Base-by-base conservation (phyloP, 208 protist genomes). In the Acanthamoeba castellanii region DNA sequence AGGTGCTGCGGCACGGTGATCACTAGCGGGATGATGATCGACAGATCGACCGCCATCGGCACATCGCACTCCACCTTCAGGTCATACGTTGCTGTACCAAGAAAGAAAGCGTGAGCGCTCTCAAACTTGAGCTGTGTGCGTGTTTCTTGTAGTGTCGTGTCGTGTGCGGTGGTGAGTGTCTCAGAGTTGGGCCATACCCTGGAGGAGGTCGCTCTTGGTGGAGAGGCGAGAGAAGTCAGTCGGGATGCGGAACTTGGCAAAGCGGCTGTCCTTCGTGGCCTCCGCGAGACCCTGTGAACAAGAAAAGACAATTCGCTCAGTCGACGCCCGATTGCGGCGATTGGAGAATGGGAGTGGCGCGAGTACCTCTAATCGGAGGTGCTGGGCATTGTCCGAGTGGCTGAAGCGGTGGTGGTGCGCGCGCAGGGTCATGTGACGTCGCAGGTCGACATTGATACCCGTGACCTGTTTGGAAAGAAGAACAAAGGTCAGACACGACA, bases 11-110 rank as follows among this genome's bases (percentile, higher is more conserved):
- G 87, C 34, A 92, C 87, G 22, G 87, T 92, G 37, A 92, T 52
- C 18, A 92, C 45, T 0, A 92, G 32, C 37, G 87, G 87, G 18
- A 92, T 27, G 22, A 74, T 27, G 34, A 92, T 22, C 11, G 57
- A 27, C 30, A 92, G n/a, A 20, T 92, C 87, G 61, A 92, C 87
- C 13, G 87, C 87, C 87, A 92, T 92, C 61, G 87, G 87, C 87
- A 92, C 87, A n/a, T 92, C 87, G 64, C 87, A 92, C 59, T 92
- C 87, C 3, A 92, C 87, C 61, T 92, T 92, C 57, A 92, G 52
- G 9, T 68, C 47, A 59, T 92, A 92, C 16, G 61, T 52, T 5
- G 32, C 87, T 88, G 47, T 9, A 88, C 59, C 25, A 16, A 30
- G 42, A n/a, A 32, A 14, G 72, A 16, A 81, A 64, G 57, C 4